These are phyloP conservation scores for Capsicum pubescens DNA, from an alignment of 257 asterid species.

Conservation along the genomic window DNA sequence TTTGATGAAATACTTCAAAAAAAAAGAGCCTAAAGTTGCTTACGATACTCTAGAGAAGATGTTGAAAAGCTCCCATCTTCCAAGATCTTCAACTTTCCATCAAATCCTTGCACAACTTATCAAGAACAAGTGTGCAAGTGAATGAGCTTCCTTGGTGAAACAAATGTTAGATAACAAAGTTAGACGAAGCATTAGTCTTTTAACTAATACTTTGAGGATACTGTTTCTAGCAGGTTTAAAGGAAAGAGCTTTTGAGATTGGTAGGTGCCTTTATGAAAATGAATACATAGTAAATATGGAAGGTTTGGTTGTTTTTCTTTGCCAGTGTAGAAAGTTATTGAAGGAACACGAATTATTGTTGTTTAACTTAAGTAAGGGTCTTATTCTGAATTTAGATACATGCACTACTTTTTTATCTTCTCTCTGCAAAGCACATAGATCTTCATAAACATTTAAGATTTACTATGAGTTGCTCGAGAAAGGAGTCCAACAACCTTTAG, in stretches of 20 bases:
- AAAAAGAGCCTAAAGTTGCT: constrained; percentile 57
- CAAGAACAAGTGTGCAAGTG: constrained; percentile 51
- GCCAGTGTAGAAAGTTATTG: constrained; percentile 49
- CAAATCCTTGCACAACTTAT: constrained; percentile 62
- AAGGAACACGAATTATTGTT: constrained; percentile 59
- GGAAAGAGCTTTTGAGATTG: constrained; percentile 55
- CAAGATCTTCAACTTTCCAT: constrained; percentile 66
- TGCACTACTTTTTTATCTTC: constrained; percentile 47
- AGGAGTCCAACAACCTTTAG: constrained; percentile 54
- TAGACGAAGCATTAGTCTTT: constrained; percentile 62
- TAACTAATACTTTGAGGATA: constrained; percentile 61
- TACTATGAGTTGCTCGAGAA: constrained; percentile 73
- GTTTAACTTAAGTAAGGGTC: constrained; percentile 55
- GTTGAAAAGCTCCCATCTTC: constrained; percentile 68
- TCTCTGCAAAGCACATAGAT: constrained; percentile 54
- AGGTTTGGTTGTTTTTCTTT: constrained; percentile 56
- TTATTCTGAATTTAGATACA: constrained; percentile 42
- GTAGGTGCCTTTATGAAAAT: constrained; percentile 52
- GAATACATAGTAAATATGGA: constrained; percentile 62
- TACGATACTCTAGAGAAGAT: constrained; percentile 63
- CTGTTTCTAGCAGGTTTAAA: constrained; percentile 48
- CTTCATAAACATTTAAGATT: constrained; percentile 63
- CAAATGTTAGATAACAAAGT: constrained; percentile 69
- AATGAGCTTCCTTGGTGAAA: constrained; percentile 61
- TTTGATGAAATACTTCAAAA: constrained; percentile 79